phyloP scores from a whole-genome alignment of 257 asterid species.

The Przewalskia tangutica region DNA sequence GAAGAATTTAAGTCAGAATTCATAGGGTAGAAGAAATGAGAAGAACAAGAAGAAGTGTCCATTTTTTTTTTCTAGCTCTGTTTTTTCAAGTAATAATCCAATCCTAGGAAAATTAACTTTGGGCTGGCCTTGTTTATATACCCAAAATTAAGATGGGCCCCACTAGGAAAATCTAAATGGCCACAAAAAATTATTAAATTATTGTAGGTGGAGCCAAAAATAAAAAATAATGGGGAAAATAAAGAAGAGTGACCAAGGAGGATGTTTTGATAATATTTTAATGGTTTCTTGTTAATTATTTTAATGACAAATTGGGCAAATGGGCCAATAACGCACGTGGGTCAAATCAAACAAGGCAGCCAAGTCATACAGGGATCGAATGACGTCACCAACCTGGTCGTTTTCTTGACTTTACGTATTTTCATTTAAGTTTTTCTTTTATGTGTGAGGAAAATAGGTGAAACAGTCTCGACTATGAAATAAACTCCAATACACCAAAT shows the following conservation, averaged over 20 bases:
- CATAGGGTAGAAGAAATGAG: constrained; percentile 9
- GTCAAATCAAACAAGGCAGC: constrained; percentile 45
- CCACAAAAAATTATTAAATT: not conserved
- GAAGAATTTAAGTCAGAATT: constrained; percentile 18
- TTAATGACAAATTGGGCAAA: not conserved
- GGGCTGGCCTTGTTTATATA: constrained; percentile 16
- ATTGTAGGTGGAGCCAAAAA: not conserved
- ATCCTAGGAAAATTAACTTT: not conserved
- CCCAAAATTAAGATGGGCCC: not conserved
- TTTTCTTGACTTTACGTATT: constrained; percentile 3
- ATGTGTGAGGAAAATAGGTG: not conserved
- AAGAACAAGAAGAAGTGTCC: constrained; percentile 15
- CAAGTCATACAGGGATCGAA: constrained; percentile 14
- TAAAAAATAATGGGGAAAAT: not conserved
- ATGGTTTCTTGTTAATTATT: not conserved
- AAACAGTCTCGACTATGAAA: not conserved
- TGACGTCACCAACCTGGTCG: constrained; percentile 18
- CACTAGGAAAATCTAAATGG: not conserved
- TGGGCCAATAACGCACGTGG: constrained; percentile 38
- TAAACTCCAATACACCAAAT: not conserved
- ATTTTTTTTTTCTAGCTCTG: not conserved
- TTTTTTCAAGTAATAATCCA: not conserved
- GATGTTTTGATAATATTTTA: constrained; percentile 14
- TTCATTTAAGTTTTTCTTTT: not conserved
- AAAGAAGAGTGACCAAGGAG: constrained; percentile 8